Percentiles rank a stretch among this genome's conserved stretches.
These are phyloP conservation scores for Corynespora cassiicola DNA, from an alignment of 2,329 filamentous ascomycete species.

Conservation along the genomic window DNA sequence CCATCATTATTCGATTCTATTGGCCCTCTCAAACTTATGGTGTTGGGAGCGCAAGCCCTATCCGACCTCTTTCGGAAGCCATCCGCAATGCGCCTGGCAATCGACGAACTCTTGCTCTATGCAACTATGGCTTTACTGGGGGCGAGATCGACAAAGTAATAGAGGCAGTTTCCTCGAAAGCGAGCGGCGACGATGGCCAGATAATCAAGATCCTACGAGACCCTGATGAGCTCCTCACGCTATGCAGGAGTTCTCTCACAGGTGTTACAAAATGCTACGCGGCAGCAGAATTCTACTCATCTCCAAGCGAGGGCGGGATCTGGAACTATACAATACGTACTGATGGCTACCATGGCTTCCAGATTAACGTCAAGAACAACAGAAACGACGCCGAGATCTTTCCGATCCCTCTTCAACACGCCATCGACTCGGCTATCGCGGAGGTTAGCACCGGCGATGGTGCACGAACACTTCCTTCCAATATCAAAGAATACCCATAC, in stretches of 20 bases:
- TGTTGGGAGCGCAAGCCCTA: conserved; percentile 64
- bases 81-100: conserved; percentile 62
- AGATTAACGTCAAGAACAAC: conserved; percentile 66
- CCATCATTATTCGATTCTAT: conserved; percentile 69
- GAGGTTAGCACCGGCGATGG: conserved; percentile 58
- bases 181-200: conserved; percentile 60
- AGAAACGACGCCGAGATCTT: conserved; percentile 78
- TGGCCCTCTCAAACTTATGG: conserved; percentile 74
- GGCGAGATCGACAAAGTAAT: conserved; percentile 78
- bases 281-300: conserved; percentile 76
- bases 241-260: conserved; percentile 61
- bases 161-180: conserved; percentile 61
- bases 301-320: conserved; percentile 69
- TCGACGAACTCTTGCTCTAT: conserved; percentile 73
- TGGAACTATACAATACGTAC: conserved; percentile 87
- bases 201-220: conserved; percentile 59
- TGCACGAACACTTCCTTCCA: conserved; percentile 46
- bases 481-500: conserved; percentile 71
- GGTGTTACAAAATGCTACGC: conserved; percentile 74
- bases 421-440: conserved; percentile 75
- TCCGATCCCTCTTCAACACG: conserved; percentile 75
- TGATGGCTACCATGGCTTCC: conserved; percentile 70
- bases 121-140: conserved; percentile 70
- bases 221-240: conserved; percentile 61
- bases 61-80: conserved; percentile 69